Evolutionary conservation across 495 filamentous ascomycete species (phyloP).

Genomic region (Penicillium salamii): DNA sequence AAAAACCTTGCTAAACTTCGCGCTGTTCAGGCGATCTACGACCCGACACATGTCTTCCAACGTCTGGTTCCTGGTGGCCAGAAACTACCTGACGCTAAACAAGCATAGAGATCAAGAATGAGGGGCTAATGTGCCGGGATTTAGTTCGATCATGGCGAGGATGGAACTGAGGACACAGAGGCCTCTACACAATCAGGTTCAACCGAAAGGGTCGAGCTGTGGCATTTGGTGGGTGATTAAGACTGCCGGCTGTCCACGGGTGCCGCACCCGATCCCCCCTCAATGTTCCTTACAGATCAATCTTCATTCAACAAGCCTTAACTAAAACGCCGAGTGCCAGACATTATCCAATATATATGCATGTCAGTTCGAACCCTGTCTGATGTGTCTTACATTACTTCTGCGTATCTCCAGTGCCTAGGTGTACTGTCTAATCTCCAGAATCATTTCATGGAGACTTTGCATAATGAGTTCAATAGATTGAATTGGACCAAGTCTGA

Average conservation of each 20-base stretch:
- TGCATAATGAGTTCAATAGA: too few species aligned
- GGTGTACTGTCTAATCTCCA: too few species aligned
- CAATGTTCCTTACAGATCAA: too few species aligned
- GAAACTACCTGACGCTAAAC: not conserved
- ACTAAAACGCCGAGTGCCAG: too few species aligned
- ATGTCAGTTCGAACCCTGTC: not conserved
- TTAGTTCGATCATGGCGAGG: not conserved
- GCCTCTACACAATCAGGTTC: not conserved
- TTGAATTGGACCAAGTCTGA: too few species aligned
- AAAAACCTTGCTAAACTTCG: constrained; percentile 1
- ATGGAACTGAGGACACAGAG: constrained; percentile 1
- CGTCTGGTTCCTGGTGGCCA: not conserved
- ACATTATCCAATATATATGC: too few species aligned
- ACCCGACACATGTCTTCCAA: not conserved
- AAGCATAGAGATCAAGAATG: not conserved
- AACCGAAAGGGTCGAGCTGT: not conserved
- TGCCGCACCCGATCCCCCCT: not conserved
- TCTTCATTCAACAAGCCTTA: too few species aligned
- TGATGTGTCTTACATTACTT: not conserved
- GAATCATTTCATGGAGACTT: too few species aligned
- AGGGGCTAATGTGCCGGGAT: not conserved
- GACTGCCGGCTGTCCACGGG: not conserved
- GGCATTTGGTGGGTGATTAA: not conserved
- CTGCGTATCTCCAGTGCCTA: not conserved
- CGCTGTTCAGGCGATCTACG: not conserved